phyloP scores from a whole-genome alignment of 108 stramenopile species.

The Stephanodiscus triporus region DNA sequence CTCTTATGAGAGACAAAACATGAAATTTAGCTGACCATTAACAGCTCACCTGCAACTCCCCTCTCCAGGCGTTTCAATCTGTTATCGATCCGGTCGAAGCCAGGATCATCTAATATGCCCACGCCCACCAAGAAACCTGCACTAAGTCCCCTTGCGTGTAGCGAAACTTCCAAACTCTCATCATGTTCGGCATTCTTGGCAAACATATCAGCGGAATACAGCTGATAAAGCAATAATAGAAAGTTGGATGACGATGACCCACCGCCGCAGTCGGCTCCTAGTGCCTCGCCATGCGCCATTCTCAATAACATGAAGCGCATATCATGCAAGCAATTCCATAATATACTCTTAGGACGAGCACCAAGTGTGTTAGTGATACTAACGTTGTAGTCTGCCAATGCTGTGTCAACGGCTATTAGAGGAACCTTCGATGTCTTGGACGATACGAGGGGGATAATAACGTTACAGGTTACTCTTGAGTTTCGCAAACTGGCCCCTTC shows the following conservation, averaged over 20 bases:
- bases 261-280: slow-evolving; percentile 82
- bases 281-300: slow-evolving; percentile 79
- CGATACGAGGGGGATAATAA: slow-evolving; percentile 80
- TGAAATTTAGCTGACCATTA: background rate
- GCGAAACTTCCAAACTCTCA: slow-evolving; percentile 55
- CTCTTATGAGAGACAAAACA: background rate
- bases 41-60: slow-evolving; percentile 51
- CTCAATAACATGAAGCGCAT: slow-evolving; percentile 73
- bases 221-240: slow-evolving; percentile 67
- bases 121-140: slow-evolving; percentile 76
- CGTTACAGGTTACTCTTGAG: slow-evolving; percentile 82
- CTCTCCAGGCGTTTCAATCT: slow-evolving; percentile 50
- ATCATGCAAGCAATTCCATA: slow-evolving; percentile 81
- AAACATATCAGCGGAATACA: slow-evolving; percentile 77
- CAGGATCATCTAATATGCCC: slow-evolving; percentile 51
- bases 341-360: slow-evolving; percentile 71
- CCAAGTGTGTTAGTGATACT: slow-evolving; percentile 67
- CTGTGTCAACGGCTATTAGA: slow-evolving; percentile 68
- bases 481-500: slow-evolving; percentile 86
- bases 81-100: slow-evolving; percentile 34
- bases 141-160: slow-evolving; percentile 66
- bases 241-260: slow-evolving; percentile 83
- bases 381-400: slow-evolving; percentile 71
- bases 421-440: slow-evolving; percentile 75
- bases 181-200: slow-evolving; percentile 72